Evolutionary conservation across 2,329 filamentous ascomycete species (phyloP).

Genomic region (Pseudogymnoascus sp.): DNA sequence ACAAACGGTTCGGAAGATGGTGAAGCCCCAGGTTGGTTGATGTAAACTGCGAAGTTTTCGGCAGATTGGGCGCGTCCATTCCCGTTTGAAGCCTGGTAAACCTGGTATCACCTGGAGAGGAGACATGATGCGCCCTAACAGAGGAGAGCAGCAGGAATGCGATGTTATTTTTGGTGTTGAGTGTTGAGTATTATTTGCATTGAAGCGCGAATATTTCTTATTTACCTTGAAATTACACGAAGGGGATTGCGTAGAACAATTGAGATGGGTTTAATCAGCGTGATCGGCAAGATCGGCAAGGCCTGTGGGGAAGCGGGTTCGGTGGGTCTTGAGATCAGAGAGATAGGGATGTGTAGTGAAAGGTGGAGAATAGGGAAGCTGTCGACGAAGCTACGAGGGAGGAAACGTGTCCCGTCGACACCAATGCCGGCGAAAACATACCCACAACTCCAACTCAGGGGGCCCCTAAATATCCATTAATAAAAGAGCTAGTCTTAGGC

Average conservation of each 20-base stretch:
- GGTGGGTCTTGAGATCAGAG: not conserved
- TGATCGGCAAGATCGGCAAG: not conserved
- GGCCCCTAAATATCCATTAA: not conserved
- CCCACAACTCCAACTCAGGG: not conserved
- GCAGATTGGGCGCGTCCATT: not conserved
- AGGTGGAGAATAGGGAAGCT: too few relatives aligned
- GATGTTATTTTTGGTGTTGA: too few relatives aligned
- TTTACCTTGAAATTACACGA: too few relatives aligned
- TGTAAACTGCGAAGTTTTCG: conserved; percentile 1
- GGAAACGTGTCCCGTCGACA: too few relatives aligned
- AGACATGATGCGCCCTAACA: not conserved
- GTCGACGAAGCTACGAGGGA: too few relatives aligned
- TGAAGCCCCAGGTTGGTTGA: conserved; percentile 7
- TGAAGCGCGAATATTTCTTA: too few relatives aligned
- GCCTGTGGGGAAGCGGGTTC: not conserved
- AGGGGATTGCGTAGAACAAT: too few relatives aligned
- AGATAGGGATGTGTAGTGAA: not conserved
- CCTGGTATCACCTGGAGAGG: conserved; percentile 1
- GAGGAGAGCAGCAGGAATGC: not conserved
- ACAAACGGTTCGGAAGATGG: conserved; percentile 1
- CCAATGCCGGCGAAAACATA: too few relatives aligned
- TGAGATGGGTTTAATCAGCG: not conserved
- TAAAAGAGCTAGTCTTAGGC: not conserved
- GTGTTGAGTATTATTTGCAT: too few relatives aligned
- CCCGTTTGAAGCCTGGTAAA: not conserved